A percentile compares a stretch with the other conserved stretches of the same genome.
These are phyloP conservation scores for Mycena rosella DNA, from an alignment of 768 basidiomycete genomes.

Conservation along the genomic window DNA sequence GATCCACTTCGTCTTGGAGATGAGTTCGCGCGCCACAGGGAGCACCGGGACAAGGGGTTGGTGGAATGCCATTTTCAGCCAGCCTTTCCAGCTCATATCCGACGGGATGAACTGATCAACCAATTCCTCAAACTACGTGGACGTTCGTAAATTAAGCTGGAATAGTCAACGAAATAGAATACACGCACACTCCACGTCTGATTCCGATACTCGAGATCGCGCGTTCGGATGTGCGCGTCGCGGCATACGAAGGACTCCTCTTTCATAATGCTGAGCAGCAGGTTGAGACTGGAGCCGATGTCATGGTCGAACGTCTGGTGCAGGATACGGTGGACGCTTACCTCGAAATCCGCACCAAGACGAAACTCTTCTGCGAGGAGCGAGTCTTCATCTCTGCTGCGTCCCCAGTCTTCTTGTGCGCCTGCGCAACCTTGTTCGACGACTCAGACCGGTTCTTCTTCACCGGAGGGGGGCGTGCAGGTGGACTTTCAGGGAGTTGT, in stretches of 20 bases:
- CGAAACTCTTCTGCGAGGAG: slow-evolving; percentile 86
- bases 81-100: slow-evolving; percentile 82
- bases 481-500: slow-evolving; percentile 28
- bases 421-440: slow-evolving; percentile 22
- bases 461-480: slow-evolving; percentile 27
- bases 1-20: slow-evolving; percentile 83
- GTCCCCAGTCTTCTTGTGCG: slow-evolving; percentile 59
- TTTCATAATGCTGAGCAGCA: slow-evolving; percentile 83
- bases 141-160: slow-evolving; percentile 10
- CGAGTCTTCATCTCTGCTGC: slow-evolving; percentile 87
- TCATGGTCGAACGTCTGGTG: slow-evolving; percentile 34
- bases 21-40: slow-evolving; percentile 82
- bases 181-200: slow-evolving; percentile 83
- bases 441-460: slow-evolving; percentile 29
- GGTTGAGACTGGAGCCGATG: slow-evolving; percentile 63
- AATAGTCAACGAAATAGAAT: slow-evolving; percentile 5
- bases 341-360: slow-evolving; percentile 83
- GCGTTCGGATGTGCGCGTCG: slow-evolving; percentile 83
- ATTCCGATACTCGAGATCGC: slow-evolving; percentile 84
- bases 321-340: slow-evolving; percentile 41
- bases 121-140: slow-evolving; percentile 77
- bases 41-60: slow-evolving; percentile 84
- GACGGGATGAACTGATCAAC: slow-evolving; percentile 86
- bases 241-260: slow-evolving; percentile 88
- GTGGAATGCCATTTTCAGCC: slow-evolving; percentile 87